phyloP scores from a whole-genome alignment of 2,329 filamentous ascomycete species.

The Nemania bipapillata region DNA sequence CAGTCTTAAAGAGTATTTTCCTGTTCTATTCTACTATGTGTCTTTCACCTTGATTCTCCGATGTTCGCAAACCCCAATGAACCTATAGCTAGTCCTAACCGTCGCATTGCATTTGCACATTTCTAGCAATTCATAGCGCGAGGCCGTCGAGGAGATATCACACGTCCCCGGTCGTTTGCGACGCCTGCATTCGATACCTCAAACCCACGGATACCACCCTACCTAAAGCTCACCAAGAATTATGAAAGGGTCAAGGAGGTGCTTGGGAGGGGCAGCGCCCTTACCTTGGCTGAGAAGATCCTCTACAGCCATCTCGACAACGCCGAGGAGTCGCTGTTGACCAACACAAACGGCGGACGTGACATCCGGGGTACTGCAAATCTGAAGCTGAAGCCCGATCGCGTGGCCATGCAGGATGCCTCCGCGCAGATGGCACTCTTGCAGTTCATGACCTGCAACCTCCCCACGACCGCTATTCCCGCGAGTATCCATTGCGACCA shows the following conservation, averaged over 20 bases:
- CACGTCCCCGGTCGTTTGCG: slow-evolving; percentile 49
- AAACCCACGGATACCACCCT: slow-evolving; percentile 71
- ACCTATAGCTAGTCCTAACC: background rate
- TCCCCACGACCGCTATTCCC: slow-evolving; percentile 89
- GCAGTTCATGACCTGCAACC: slow-evolving; percentile 97
- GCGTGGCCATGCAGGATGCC: slow-evolving; percentile 98
- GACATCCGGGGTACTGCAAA: slow-evolving; percentile 88
- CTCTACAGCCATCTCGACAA: slow-evolving; percentile 95
- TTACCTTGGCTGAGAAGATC: slow-evolving; percentile 97
- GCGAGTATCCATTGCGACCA: slow-evolving; percentile 99
- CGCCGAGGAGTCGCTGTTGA: slow-evolving; percentile 85
- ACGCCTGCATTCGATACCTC: slow-evolving; percentile 50
- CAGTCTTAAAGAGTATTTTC: background rate
- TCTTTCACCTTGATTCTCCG: slow-evolving; percentile 8
- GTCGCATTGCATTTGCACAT: background rate
- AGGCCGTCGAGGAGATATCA: slow-evolving; percentile 41
- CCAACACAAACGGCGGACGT: slow-evolving; percentile 82
- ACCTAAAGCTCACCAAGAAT: slow-evolving; percentile 71
- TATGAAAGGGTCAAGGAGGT: slow-evolving; percentile 69
- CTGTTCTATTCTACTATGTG: background rate
- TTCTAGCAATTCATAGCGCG: slow-evolving; percentile 46
- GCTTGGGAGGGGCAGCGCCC: slow-evolving; percentile 63
- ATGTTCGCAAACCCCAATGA: background rate
- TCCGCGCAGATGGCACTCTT: slow-evolving; percentile 97
- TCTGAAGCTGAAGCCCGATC: slow-evolving; percentile 94